Conservation (phyloP, 2,329 filamentous ascomycete genomes). For the Fusarium falciforme region DNA sequence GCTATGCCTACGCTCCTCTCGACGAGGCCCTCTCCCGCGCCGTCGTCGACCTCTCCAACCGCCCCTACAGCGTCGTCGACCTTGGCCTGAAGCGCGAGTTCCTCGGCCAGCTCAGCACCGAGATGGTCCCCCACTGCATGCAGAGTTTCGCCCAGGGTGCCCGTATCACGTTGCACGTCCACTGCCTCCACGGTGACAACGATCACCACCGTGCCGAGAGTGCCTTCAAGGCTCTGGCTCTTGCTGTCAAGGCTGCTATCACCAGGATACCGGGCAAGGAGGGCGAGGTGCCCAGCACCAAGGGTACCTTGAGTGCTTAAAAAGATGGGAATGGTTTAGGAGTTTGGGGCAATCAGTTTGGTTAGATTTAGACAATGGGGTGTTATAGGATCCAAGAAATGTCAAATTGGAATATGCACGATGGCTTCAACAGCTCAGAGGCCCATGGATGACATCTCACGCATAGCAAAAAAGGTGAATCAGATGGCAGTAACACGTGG, state of each 20-base stretch:
- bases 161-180: conserved; percentile 93
- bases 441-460: not conserved
- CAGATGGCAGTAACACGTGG: not conserved
- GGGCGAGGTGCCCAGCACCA: conserved; percentile 95
- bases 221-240: conserved; percentile 94
- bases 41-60: conserved; percentile 94
- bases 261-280: conserved; percentile 81
- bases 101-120: conserved; percentile 90
- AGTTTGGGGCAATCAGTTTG: conserved; percentile 37
- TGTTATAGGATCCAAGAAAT: not conserved
- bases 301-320: conserved; percentile 82
- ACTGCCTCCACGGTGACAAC: conserved; percentile 89
- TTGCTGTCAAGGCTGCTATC: conserved; percentile 84
- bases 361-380: conserved; percentile 21
- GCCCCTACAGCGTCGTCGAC: conserved; percentile 86
- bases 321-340: conserved; percentile 13
- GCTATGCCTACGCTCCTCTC: conserved; percentile 90
- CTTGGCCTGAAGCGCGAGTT: conserved; percentile 90
- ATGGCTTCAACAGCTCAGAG: not conserved
- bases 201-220: conserved; percentile 97
- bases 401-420: not conserved
- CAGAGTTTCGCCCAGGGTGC: conserved; percentile 94
- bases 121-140: conserved; percentile 98
- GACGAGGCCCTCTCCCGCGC: conserved; percentile 95
- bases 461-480: not conserved